Evolutionary conservation across 352 stramenopile species (phyloP).

Genomic region (Globisporangium spinosum): DNA sequence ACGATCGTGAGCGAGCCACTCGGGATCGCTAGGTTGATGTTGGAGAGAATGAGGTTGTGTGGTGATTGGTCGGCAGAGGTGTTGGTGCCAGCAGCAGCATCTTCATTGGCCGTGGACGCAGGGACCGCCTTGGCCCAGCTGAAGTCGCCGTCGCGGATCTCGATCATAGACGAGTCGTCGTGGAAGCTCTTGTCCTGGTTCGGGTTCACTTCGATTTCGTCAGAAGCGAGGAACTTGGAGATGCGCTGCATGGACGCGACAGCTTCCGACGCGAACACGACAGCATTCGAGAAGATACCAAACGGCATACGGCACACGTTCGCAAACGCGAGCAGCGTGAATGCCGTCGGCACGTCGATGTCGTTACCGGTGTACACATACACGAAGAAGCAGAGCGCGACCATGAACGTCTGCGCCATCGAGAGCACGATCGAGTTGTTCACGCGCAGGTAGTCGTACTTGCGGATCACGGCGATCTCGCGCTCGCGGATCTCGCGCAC

Average conservation of each 20-base stretch:
- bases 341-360: conserved; percentile 88
- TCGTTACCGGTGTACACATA: conserved; percentile 68
- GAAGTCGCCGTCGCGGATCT: conserved; percentile 29
- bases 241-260: conserved; percentile 41
- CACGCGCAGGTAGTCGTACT: conserved; percentile 33
- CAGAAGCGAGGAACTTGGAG: conserved; percentile 34
- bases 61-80: conserved; percentile 18
- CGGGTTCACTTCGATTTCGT: conserved; percentile 29
- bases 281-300: conserved; percentile 45
- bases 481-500: conserved; percentile 28
- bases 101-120: too few species aligned
- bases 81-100: too few species aligned
- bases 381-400: conserved; percentile 83
- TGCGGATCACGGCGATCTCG: conserved; percentile 32
- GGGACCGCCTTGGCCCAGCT: too few species aligned
- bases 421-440: conserved; percentile 42
- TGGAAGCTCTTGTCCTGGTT: conserved; percentile 1
- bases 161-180: conserved; percentile 3
- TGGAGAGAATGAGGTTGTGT: conserved; percentile 28
- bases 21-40: conserved; percentile 52
- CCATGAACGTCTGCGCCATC: conserved; percentile 87
- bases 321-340: conserved; percentile 91
- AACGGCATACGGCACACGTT: conserved; percentile 53
- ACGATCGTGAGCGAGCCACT: conserved; percentile 40
- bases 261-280: conserved; percentile 40